phyloP scores from a whole-genome alignment of 371 early-diverging fungal genomes.

The Actinomucor elegans region DNA sequence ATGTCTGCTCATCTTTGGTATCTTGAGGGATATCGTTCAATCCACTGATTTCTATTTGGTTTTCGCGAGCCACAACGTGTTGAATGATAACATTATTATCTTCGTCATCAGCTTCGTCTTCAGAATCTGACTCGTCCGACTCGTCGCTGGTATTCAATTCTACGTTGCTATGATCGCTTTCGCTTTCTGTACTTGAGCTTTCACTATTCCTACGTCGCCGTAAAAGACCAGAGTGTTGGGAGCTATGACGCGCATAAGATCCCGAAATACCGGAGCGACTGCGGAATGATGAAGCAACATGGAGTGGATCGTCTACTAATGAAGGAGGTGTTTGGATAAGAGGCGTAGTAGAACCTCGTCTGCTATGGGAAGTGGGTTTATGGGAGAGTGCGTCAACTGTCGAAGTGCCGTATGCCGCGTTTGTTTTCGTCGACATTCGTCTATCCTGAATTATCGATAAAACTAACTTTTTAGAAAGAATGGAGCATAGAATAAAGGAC shows the following conservation, averaged over 20 bases:
- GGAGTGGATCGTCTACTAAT: slow-evolving; percentile 1
- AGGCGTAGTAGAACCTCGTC: slow-evolving; percentile 50
- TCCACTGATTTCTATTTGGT: slow-evolving; percentile 11
- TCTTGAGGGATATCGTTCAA: slow-evolving; percentile 13
- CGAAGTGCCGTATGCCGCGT: slow-evolving; percentile 43
- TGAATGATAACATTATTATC: slow-evolving; percentile 11
- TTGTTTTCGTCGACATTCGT: slow-evolving; percentile 39
- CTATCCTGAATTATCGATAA: too few species aligned
- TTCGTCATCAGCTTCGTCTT: slow-evolving; percentile 11
- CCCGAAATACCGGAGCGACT: neutral
- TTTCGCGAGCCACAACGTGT: neutral
- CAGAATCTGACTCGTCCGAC: neutral
- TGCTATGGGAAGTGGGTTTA: neutral
- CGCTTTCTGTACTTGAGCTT: slow-evolving; percentile 5
- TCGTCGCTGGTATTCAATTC: slow-evolving; percentile 32
- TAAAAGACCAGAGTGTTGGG: slow-evolving; percentile 10
- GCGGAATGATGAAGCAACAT: neutral
- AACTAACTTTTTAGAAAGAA: too few species aligned
- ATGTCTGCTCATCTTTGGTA: slow-evolving; percentile 19
- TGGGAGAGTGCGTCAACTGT: slow-evolving; percentile 8
- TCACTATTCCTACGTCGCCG: slow-evolving; percentile 26
- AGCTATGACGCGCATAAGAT: slow-evolving; percentile 8
- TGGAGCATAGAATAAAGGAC: too few species aligned
- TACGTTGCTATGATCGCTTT: slow-evolving; percentile 9
- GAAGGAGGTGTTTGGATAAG: slow-evolving; percentile 33